Evolutionary conservation across 768 basidiomycete genomes (phyloP).

Genomic region (Cystofilobasidium capitatum): DNA sequence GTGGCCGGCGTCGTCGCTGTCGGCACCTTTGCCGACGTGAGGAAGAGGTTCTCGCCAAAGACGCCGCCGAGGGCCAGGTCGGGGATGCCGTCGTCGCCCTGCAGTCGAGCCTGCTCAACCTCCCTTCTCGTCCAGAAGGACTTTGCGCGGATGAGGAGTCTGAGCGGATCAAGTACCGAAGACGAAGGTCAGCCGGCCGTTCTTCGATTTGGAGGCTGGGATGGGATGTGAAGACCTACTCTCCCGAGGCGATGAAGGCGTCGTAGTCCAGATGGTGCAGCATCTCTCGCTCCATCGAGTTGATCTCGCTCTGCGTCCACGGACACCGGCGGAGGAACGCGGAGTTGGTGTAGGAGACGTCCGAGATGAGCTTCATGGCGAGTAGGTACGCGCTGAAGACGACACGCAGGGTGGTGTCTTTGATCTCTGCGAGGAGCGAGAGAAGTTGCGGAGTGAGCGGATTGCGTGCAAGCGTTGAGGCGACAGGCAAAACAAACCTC

Average conservation of each 20-base stretch:
- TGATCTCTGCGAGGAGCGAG: background rate
- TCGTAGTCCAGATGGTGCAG: slow-evolving; percentile 2
- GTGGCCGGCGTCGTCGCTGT: background rate
- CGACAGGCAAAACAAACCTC: background rate
- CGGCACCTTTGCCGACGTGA: background rate
- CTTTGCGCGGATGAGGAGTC: slow-evolving; percentile 6
- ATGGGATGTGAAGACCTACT: slow-evolving; percentile 27
- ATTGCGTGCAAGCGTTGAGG: too few relatives aligned
- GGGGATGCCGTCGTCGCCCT: slow-evolving; percentile 11
- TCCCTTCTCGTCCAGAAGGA: background rate
- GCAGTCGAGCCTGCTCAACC: background rate
- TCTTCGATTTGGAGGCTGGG: background rate
- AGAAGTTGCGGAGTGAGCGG: background rate
- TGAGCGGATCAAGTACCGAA: background rate
- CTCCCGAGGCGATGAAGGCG: slow-evolving; percentile 29
- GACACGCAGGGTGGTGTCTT: slow-evolving; percentile 14
- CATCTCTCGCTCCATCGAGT: slow-evolving; percentile 20
- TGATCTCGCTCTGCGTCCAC: slow-evolving; percentile 10
- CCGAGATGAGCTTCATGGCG: slow-evolving; percentile 4
- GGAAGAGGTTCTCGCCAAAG: slow-evolving; percentile 12
- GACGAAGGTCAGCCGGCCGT: background rate
- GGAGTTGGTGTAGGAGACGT: slow-evolving; percentile 14
- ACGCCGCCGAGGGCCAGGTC: background rate
- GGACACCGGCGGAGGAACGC: slow-evolving; percentile 2
- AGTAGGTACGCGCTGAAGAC: slow-evolving; percentile 12